phyloP scores from a whole-genome alignment of 1,139 yeast species.

The Neolecta irregularis region DNA sequence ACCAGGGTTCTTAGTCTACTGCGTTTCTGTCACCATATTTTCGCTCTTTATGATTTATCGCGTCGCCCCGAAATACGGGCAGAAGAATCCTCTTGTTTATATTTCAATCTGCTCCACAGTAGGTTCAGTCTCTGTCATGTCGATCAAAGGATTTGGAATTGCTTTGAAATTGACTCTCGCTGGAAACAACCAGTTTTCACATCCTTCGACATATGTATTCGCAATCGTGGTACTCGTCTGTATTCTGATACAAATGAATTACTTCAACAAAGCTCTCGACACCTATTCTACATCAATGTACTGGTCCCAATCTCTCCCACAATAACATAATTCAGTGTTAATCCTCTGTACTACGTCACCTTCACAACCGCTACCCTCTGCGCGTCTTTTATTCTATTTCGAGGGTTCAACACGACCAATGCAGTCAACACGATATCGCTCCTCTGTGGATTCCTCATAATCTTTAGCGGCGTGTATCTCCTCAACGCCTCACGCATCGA shows the following conservation, averaged over 20 bases:
- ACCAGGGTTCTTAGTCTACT: slow-evolving; percentile 45
- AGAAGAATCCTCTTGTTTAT: slow-evolving; percentile 75
- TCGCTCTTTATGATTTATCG: slow-evolving; percentile 66
- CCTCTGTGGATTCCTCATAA: slow-evolving; percentile 71
- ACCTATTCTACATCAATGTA: slow-evolving; percentile 76
- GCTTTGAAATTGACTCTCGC: slow-evolving; percentile 71
- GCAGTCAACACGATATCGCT: slow-evolving; percentile 73
- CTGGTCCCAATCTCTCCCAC: neutral
- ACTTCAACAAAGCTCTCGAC: slow-evolving; percentile 82
- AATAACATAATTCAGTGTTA: slow-evolving; percentile 30
- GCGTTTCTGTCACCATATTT: slow-evolving; percentile 45
- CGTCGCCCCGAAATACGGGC: slow-evolving; percentile 69
- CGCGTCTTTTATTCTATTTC: slow-evolving; percentile 74
- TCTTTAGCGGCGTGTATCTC: slow-evolving; percentile 74
- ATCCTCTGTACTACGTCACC: slow-evolving; percentile 80
- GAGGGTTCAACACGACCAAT: slow-evolving; percentile 74
- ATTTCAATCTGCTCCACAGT: slow-evolving; percentile 80
- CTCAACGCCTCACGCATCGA: slow-evolving; percentile 66
- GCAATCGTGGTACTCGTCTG: slow-evolving; percentile 64
- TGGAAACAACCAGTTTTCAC: slow-evolving; percentile 85
- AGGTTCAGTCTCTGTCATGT: slow-evolving; percentile 83
- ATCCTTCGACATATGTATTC: slow-evolving; percentile 69
- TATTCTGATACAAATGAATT: slow-evolving; percentile 82
- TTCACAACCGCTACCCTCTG: slow-evolving; percentile 77
- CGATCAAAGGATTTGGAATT: slow-evolving; percentile 86